Evolutionary conservation across 257 asterid genomes (phyloP).

Genomic region (Petrea volubilis): DNA sequence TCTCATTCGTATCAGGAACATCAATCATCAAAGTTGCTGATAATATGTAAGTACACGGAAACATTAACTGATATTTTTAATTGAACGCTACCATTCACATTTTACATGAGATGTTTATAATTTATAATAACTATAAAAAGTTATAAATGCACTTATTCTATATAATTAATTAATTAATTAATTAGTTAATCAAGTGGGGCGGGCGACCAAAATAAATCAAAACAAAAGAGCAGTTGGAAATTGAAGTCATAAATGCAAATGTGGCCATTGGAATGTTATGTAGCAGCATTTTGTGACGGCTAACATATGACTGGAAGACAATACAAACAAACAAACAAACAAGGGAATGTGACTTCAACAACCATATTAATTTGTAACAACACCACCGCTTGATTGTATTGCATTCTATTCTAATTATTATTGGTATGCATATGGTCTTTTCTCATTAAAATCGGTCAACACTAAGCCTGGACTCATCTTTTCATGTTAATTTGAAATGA

Average conservation of each 20-base stretch:
- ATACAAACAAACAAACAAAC: background rate
- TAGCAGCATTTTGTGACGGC: background rate
- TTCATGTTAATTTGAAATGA: background rate
- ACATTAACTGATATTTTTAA: too few species aligned
- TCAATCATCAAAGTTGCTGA: too few species aligned
- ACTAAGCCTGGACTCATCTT: background rate
- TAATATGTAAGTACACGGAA: too few species aligned
- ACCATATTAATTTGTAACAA: slow-evolving; percentile 30
- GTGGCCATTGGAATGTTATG: background rate
- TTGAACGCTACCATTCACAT: too few species aligned
- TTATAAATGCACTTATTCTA: too few species aligned
- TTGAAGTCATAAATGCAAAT: background rate
- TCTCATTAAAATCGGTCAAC: slow-evolving; percentile 21
- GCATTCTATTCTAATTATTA: background rate
- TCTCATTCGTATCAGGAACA: too few species aligned
- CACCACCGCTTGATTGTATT: slow-evolving; percentile 29
- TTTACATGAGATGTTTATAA: too few species aligned
- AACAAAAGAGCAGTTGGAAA: too few species aligned
- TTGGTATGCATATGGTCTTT: slow-evolving; percentile 9
- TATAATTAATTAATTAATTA: too few species aligned
- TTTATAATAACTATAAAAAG: too few species aligned
- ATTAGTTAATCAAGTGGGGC: too few species aligned
- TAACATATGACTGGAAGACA: background rate
- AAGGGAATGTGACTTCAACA: slow-evolving; percentile 18
- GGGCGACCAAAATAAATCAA: too few species aligned